A percentile compares a stretch with the other conserved stretches of the same genome.
These are phyloP conservation scores for Alternaria triticimaculans DNA, from an alignment of 2,329 filamentous ascomycete species.

Conservation along the genomic window DNA sequence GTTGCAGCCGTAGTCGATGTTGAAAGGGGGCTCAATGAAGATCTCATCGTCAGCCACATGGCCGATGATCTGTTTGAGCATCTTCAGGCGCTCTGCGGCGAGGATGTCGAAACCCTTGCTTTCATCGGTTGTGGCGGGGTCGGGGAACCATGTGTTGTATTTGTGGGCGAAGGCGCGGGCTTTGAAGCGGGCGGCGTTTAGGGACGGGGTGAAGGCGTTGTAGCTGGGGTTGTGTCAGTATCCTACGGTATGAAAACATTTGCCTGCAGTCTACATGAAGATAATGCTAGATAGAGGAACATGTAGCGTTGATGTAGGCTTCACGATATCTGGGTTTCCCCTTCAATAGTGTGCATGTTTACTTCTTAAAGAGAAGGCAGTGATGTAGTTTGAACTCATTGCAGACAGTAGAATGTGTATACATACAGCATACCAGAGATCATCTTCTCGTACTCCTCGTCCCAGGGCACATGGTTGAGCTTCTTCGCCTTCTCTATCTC, in stretches of 20 bases:
- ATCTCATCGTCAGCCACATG: slow-evolving; percentile 43
- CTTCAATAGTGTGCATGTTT: background rate
- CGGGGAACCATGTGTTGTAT: slow-evolving; percentile 60
- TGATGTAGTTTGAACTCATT: background rate
- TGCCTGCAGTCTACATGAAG: no score
- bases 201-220: slow-evolving; percentile 56
- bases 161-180: slow-evolving; percentile 63
- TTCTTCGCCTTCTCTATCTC: slow-evolving; percentile 56
- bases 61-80: slow-evolving; percentile 42
- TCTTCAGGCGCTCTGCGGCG: slow-evolving; percentile 28
- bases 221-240: slow-evolving; percentile 51
- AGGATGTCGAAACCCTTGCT: slow-evolving; percentile 33
- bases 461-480: slow-evolving; percentile 61
- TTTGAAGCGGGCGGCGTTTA: slow-evolving; percentile 60
- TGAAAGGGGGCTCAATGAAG: slow-evolving; percentile 67
- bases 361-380: background rate
- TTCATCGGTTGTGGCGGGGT: slow-evolving; percentile 18
- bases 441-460: slow-evolving; percentile 70
- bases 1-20: slow-evolving; percentile 71
- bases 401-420: background rate
- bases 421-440: slow-evolving; percentile 67
- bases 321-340: background rate
- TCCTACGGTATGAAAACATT: no score
- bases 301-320: background rate
- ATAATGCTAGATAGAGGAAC: no score